Evolutionary conservation across 2,329 filamentous ascomycete genomes (phyloP), one percentile per base, ranked within the genome.

Genomic region (Aspergillus ustus): DNA sequence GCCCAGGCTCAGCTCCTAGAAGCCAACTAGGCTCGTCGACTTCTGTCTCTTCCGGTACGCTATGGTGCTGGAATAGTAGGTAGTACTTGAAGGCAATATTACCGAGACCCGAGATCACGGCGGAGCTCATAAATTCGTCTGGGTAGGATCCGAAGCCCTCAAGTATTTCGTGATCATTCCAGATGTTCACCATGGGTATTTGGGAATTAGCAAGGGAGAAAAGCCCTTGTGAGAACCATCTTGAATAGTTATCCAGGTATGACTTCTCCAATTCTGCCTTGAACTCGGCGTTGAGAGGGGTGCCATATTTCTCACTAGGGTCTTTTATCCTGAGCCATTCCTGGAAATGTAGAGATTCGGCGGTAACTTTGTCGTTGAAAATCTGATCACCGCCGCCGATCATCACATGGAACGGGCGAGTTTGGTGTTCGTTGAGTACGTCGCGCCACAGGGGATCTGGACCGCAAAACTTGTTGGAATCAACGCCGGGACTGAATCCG

Each of bases 101-200:
- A 2, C 95, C 96, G 8, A 99, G 78, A 0, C 96, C 95, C 2
- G 89, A 90, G 74, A 99, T 96, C 0, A 98, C 91, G 0, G 92
- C 90, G 2, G 91, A 92, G 66, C 86, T 87, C 92, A 97, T 98
- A 72, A 97, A 95, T 67, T 91, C 87, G 67, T 97, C 87, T 4
- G 93, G 89, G 75, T 98, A 99, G 0, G 93, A 97, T 7, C 95
- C 95, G 73, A 90, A 99, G 1, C 96, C 95, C 77, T 93, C 90
- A 66, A 93, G 93, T 68, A 93, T 91, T 68, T 95, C 91, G 73
- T 98, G 95, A 70, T 98, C 95, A 75, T 98, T 94, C 83, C 91
- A 97, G 76, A 99, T 93, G 75, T 99, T 99, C 70, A 99, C 87
- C 93, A 97, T 98, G 8, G 95, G 93, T 50, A 99, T 98, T 74